These are phyloP conservation scores for Stephania japonica DNA, from an alignment of 164 flowering plant species.

Conservation along the genomic window DNA sequence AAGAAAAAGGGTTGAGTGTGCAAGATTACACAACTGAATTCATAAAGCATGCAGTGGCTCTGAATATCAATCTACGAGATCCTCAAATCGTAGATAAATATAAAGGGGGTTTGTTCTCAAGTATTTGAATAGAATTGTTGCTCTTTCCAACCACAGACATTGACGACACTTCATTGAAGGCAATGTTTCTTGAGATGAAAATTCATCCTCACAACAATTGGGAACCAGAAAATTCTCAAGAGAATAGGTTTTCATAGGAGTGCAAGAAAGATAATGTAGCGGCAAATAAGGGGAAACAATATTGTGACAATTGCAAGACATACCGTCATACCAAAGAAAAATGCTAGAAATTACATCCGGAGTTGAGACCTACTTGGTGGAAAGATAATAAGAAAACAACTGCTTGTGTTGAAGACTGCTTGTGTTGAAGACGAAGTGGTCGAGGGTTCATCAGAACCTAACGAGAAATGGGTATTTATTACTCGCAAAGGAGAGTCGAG, in stretches of 20 bases:
- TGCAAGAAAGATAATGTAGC: neutral
- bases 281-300: neutral
- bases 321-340: neutral
- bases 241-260: neutral
- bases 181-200: neutral
- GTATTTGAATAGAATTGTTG: neutral
- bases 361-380: too few species aligned
- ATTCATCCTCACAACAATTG: neutral
- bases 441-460: too few species aligned
- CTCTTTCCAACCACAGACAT: neutral
- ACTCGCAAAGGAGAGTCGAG: too few species aligned
- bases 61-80: too few species aligned
- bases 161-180: neutral
- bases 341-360: too few species aligned
- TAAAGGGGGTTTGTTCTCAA: neutral
- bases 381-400: too few species aligned
- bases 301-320: conserved; percentile 6
- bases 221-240: neutral
- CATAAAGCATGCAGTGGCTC: neutral
- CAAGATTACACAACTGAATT: neutral
- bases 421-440: neutral
- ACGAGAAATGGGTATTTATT: too few species aligned
- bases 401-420: too few species aligned
- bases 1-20: neutral
- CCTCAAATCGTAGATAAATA: too few species aligned